A percentile compares a stretch with the other conserved stretches of the same genome.
Evolutionary conservation across 352 stramenopile species (phyloP).

Genomic region (Pythium guiyangense): DNA sequence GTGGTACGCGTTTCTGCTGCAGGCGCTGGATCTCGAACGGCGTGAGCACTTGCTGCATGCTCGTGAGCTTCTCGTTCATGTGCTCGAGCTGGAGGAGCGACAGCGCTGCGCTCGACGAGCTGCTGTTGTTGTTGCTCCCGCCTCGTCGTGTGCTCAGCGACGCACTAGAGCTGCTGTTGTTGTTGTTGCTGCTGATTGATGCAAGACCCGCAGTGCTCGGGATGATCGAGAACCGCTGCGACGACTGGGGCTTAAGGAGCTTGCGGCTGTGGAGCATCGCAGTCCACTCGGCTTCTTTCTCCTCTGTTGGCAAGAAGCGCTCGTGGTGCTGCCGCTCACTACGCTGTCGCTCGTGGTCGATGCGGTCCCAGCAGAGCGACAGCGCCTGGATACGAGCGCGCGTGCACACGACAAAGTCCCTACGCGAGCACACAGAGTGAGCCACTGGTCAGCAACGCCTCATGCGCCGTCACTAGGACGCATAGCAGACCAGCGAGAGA

Average conservation of each 20-base stretch:
- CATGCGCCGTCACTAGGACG: background rate
- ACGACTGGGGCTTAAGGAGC: conserved; percentile 4
- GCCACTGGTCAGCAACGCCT: background rate
- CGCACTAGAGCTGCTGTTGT: background rate
- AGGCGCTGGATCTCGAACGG: conserved; percentile 74
- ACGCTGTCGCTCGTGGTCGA: conserved; percentile 65
- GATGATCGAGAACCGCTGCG: background rate
- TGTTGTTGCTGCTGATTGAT: background rate
- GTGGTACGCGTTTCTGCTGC: conserved; percentile 49
- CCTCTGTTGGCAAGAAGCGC: conserved; percentile 21
- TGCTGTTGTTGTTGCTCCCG: conserved; percentile 1
- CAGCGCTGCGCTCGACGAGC: background rate
- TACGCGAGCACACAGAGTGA: too few species aligned
- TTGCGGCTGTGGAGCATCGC: conserved; percentile 13
- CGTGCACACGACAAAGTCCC: conserved; percentile 40
- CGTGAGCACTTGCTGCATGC: conserved; percentile 75
- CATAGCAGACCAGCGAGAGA: background rate
- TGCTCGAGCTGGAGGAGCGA: conserved; percentile 34
- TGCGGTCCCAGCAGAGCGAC: conserved; percentile 54
- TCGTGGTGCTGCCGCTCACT: conserved; percentile 44
- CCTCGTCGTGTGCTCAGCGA: conserved; percentile 1
- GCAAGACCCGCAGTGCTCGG: conserved; percentile 2
- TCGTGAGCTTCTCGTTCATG: conserved; percentile 59
- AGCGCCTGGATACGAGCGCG: conserved; percentile 50
- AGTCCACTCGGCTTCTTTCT: conserved; percentile 29